Percentiles rank a stretch among this genome's conserved stretches.
Evolutionary conservation across 306 rosid species (phyloP).

Genomic region (Inga leiocalycina): DNA sequence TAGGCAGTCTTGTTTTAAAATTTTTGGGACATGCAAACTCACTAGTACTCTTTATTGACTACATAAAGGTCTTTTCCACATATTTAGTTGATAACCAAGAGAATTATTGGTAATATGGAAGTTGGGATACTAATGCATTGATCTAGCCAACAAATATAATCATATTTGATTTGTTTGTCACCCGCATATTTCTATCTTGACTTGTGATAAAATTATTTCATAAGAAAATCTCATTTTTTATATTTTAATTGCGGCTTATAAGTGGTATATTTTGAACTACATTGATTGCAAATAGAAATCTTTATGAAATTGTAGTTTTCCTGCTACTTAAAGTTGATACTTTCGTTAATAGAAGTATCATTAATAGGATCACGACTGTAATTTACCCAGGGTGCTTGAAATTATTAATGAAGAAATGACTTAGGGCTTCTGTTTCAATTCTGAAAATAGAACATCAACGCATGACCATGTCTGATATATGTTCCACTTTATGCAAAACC

Average conservation of each 20-base stretch:
- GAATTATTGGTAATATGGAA: not conserved
- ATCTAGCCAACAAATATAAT: not conserved
- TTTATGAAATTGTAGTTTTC: not conserved
- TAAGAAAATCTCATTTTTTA: not conserved
- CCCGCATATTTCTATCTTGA: not conserved
- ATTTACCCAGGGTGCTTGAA: not conserved
- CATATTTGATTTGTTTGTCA: not conserved
- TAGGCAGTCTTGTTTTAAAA: constrained; percentile 14
- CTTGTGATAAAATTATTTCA: not conserved
- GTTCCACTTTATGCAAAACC: not conserved
- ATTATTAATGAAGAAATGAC: not conserved
- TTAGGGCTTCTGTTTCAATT: not conserved
- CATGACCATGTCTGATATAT: not conserved
- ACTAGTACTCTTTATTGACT: constrained; percentile 7
- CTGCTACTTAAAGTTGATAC: not conserved
- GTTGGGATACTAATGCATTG: not conserved
- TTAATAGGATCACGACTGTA: not conserved
- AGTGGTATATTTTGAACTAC: not conserved
- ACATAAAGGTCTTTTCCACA: constrained; percentile 11
- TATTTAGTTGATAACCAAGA: constrained; percentile 9
- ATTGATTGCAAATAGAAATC: not conserved
- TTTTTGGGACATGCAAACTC: constrained; percentile 3
- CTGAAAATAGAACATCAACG: not conserved
- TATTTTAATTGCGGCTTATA: not conserved
- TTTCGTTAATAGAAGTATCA: not conserved